Evolutionary conservation across 257 asterid genomes (phyloP), one percentile per base, ranked within the genome.

Genomic region (Nicotiana tabacum): DNA sequence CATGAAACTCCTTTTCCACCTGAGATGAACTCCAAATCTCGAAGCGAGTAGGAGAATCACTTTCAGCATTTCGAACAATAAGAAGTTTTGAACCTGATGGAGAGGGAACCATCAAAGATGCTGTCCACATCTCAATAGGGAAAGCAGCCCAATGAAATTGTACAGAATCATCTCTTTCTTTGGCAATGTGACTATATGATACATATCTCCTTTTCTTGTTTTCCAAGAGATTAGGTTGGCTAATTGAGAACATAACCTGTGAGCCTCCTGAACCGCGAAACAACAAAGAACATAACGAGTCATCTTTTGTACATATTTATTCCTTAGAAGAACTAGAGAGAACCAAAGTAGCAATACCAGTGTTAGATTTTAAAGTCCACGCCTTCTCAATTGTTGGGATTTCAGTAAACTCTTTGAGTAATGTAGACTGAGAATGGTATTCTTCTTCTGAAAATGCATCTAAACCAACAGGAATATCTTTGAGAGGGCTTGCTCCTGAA

Each of bases 61-160:
- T 91, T 90, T 93, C 98, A 77, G 93, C 78, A 81, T 90, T 94
- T 83, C 89, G 90, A 81, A 96, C 79, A 24, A 96, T 89, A 29
- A 94, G 90, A 82, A 94, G 92, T 87, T 90, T 96, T 76, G 92
- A 90, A 81, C 99, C 98, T 21, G 98, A 94, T 65, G 97, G 98
- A 77, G 97, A 94, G 17, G 99, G 99, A 69, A 89, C 88, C 87
- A 93, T 78, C 21, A 90, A 57, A 77, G 98, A 90, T 70, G 92
- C 93, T 55, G 95, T 87, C 0, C 84, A 89, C 89, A 93, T 88
- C 87, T 96, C 98, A 33, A 89, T 86, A 51, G 98, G 98, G 84
- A 96, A 96, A 15, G 96, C 97, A 33, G 93, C 87, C 98, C 98
- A 96, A 2, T 82, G 88, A 84, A 94, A 96, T 84, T 87, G 89